Evolutionary conservation across 371 early-diverging fungal genomes (phyloP).

Genomic region (Haplosporangium sp.): DNA sequence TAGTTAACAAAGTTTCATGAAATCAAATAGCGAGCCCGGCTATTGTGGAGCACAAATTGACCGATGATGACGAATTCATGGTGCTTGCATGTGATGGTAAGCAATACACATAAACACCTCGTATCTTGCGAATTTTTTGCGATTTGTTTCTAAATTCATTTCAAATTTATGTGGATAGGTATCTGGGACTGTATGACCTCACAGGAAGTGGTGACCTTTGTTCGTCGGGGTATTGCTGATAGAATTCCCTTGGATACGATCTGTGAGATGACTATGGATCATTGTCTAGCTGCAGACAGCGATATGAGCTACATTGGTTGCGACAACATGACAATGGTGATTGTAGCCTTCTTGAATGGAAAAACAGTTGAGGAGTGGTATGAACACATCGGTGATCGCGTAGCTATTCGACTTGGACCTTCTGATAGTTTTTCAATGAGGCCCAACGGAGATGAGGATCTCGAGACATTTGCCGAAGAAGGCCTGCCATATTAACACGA

Average conservation of each 20-base stretch:
- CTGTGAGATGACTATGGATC: slow-evolving; percentile 92
- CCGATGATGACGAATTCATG: slow-evolving; percentile 88
- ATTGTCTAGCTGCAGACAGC: slow-evolving; percentile 87
- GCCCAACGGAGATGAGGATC: slow-evolving; percentile 54
- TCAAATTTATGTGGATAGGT: slow-evolving; percentile 58
- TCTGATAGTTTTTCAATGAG: slow-evolving; percentile 10
- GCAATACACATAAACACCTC: not conserved
- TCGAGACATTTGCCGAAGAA: slow-evolving; percentile 26
- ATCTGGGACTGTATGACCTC: slow-evolving; percentile 98
- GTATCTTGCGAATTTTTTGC: not conserved
- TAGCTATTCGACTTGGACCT: slow-evolving; percentile 33
- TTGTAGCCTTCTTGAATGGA: slow-evolving; percentile 89
- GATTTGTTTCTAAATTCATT: not conserved
- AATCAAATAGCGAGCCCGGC: slow-evolving; percentile 81
- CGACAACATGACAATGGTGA: slow-evolving; percentile 98
- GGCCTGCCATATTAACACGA: not conserved
- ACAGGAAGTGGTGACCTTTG: slow-evolving; percentile 89
- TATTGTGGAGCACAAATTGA: slow-evolving; percentile 70
- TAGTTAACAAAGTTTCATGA: not conserved
- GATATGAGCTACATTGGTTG: slow-evolving; percentile 92
- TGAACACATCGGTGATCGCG: slow-evolving; percentile 37
- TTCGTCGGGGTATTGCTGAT: slow-evolving; percentile 75
- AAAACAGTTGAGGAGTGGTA: slow-evolving; percentile 79
- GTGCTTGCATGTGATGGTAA: slow-evolving; percentile 97
- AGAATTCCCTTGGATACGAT: slow-evolving; percentile 68